Evolutionary conservation across 495 filamentous ascomycete species (phyloP), one percentile per base, ranked within the genome.

Genomic region (Aspergillus funiculosus): DNA sequence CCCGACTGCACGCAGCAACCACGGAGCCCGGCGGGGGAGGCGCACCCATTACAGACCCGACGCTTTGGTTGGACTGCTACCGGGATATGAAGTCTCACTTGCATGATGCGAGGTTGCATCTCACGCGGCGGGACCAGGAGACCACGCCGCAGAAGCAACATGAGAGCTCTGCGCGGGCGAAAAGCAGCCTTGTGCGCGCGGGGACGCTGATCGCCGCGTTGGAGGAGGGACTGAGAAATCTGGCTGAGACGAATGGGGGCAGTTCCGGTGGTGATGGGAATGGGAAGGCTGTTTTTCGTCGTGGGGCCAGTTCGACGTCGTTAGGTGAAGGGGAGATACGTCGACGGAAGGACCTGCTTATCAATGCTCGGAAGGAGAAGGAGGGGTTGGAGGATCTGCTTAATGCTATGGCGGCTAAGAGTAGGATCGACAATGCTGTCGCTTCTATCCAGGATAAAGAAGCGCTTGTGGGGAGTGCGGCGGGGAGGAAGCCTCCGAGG

Each of bases 291-390:
- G 34, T 18, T 6, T 19, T 17, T 10, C 29, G 21, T 11, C 10
- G 25, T 18, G 49, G 55, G 4, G 10, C 19, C 31, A 42, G 24
- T 14, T 44, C 25, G 3, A 15, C 58, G 29, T 71, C 68, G 41
- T 60, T 95, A 1, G 87, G 88, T 1, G 86, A 92, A 0, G 92
- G 92, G n/a, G 92, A 98, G 71, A 59, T 94, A 5, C 75, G 89
- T 17, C 68, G 94, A 20, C 66, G 92, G 43, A 79, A 77, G 43
- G 94, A 97, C 64, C 62, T 95, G 41, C 62, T 99, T 5, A 75
- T 79, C 2, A 80, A 80, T 31, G 87, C 87, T 22, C 73, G 79
- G 60, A 86, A 87, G 59, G 92, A 97, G 67, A 79, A 80, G 43
- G 90, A 95, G 46, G 87, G 86, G 5, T 57, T 97, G 54, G 92